These are phyloP conservation scores for Bifiguratus adelaidae DNA, from an alignment of 192 early-diverging fungal species.

Conservation along the genomic window DNA sequence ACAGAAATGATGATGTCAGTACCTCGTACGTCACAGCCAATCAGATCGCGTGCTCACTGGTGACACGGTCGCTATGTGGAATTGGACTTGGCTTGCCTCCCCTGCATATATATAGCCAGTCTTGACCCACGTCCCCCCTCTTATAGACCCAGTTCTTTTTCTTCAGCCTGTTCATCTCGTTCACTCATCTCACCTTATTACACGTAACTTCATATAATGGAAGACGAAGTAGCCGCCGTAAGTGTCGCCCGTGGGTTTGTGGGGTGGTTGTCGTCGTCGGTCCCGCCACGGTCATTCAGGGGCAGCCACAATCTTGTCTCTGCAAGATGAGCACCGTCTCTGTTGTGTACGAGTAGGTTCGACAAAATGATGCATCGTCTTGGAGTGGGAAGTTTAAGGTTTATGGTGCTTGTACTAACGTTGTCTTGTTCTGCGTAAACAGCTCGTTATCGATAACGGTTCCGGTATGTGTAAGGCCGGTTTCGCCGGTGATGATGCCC, in stretches of 20 bases:
- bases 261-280: neutral
- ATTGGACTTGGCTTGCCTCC: neutral
- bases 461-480: slow-evolving; percentile 95
- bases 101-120: neutral
- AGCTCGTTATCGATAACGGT: slow-evolving; percentile 87
- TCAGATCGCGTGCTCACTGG: neutral
- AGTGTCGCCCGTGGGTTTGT: slow-evolving; percentile 14
- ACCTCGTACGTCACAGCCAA: too few species aligned
- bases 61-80: neutral
- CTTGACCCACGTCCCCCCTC: neutral
- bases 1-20: too few species aligned
- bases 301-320: too few species aligned
- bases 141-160: too few species aligned
- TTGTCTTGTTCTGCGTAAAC: slow-evolving; percentile 11
- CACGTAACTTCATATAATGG: slow-evolving; percentile 31
- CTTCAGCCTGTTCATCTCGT: too few species aligned
- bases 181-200: slow-evolving; percentile 1
- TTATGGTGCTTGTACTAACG: neutral
- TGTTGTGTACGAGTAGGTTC: neutral
- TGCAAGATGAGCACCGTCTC: too few species aligned
- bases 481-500: slow-evolving; percentile 87
- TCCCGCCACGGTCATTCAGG: too few species aligned
- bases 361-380: neutral
- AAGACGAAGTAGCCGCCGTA: slow-evolving; percentile 81
- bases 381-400: neutral